Conservation (phyloP, 2,329 filamentous ascomycete species). For the Rachicladosporium sp. region DNA sequence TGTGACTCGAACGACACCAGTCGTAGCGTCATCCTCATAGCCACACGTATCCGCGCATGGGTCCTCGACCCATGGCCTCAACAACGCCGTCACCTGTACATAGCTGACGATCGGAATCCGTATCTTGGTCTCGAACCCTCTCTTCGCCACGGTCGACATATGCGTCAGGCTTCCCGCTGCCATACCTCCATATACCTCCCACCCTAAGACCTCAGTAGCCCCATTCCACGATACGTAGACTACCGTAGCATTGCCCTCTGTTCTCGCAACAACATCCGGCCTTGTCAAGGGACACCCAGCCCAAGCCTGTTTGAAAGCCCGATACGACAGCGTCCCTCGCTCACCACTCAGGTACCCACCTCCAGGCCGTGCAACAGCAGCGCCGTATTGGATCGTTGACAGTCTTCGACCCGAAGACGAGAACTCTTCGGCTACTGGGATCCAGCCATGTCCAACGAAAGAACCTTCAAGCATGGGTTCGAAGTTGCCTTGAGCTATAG, state of each 20-base stretch:
- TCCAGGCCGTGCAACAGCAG: slow-evolving; percentile 22
- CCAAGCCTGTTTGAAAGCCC: slow-evolving; percentile 39
- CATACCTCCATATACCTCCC: slow-evolving; percentile 32
- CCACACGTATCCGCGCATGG: too few relatives aligned
- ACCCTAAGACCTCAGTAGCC: slow-evolving; percentile 27
- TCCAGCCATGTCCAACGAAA: slow-evolving; percentile 21
- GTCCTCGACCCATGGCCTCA: too few relatives aligned
- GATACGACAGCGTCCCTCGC: slow-evolving; percentile 33
- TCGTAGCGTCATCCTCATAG: too few relatives aligned
- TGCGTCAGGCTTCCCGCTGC: too few relatives aligned
- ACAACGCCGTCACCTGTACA: too few relatives aligned
- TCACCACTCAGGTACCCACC: slow-evolving; percentile 10
- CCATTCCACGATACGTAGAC: slow-evolving; percentile 39
- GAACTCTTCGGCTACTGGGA: slow-evolving; percentile 23
- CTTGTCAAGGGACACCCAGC: slow-evolving; percentile 19
- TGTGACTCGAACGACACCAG: too few relatives aligned
- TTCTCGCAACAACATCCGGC: slow-evolving; percentile 23
- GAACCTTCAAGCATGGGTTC: slow-evolving; percentile 40
- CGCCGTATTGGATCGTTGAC: slow-evolving; percentile 37
- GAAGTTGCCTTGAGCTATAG: slow-evolving; percentile 36
- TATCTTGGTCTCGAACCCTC: too few relatives aligned
- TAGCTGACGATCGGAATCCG: too few relatives aligned
- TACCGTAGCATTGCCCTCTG: slow-evolving; percentile 12
- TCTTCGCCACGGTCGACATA: too few relatives aligned
- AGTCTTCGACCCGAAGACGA: slow-evolving; percentile 38